Evolutionary conservation across 169 alveolate genomes (phyloP).

Genomic region (Plasmodium gonderi): DNA sequence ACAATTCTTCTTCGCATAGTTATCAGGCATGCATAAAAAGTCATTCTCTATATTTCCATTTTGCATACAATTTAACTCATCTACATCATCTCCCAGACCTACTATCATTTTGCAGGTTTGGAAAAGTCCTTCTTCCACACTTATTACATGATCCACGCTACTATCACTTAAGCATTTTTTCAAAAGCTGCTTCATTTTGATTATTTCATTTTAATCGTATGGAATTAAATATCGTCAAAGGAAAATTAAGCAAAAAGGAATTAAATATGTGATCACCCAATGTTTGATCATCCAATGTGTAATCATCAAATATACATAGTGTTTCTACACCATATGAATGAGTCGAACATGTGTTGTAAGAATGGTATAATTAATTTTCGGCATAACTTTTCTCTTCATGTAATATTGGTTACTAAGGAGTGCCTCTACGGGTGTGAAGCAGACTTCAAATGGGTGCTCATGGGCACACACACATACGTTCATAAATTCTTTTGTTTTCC

Average conservation of each 20-base stretch:
- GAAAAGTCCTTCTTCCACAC: slow-evolving; percentile 31
- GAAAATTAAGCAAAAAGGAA: background rate
- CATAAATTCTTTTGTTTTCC: too few relatives aligned
- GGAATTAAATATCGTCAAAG: background rate
- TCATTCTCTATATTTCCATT: slow-evolving; percentile 8
- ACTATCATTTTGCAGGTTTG: slow-evolving; percentile 15
- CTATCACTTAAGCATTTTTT: slow-evolving; percentile 29
- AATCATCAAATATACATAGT: too few relatives aligned
- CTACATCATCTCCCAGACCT: slow-evolving; percentile 1
- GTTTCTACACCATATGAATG: background rate
- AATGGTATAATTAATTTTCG: too few relatives aligned
- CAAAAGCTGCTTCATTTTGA: slow-evolving; percentile 30
- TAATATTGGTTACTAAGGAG: too few relatives aligned
- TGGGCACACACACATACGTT: too few relatives aligned
- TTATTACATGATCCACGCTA: background rate
- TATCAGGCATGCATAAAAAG: slow-evolving; percentile 40
- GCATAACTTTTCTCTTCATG: too few relatives aligned
- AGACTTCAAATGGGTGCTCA: too few relatives aligned
- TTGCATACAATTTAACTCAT: slow-evolving; percentile 20
- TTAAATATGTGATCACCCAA: too few relatives aligned
- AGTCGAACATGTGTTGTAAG: too few relatives aligned
- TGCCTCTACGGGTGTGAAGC: too few relatives aligned
- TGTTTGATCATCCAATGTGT: too few relatives aligned
- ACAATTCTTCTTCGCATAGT: slow-evolving; percentile 41
- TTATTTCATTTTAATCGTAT: background rate